Evolutionary conservation across 805 yeast genomes (phyloP), one percentile per base, ranked within the genome.

Genomic region (Sungouiozyma ichnusensis): DNA sequence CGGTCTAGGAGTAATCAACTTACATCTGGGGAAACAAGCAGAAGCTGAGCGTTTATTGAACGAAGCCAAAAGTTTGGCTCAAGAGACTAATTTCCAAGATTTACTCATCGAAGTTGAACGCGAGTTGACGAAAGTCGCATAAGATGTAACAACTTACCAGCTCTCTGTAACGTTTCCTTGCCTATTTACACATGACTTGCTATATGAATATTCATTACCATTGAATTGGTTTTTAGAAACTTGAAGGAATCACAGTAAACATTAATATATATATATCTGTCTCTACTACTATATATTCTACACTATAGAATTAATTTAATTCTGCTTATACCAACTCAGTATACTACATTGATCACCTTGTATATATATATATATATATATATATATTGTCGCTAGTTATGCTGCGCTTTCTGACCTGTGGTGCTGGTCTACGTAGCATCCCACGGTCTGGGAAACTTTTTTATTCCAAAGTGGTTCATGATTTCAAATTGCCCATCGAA

Each of bases 1-100:
- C 54, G 92, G 94, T 0, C 65, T 84, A 17, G 96, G 95, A 2
- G 92, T 86, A 3, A 72, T 85, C 6, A 69, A 75, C 33, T 61
- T 79, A 19, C 83, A 83, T 51, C 52, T 66, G 36, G 72, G 77
- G 1, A 64, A 79, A 14, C 66, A 71, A 44, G 68, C 65, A 2
- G 58, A 67, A 38, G 85, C 94, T 0, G 72, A 72, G 44, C 64
- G 74, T 20, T 63, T 73, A 19, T 65, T 86, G 38, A 63, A 78
- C 2, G 85, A 81, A 53, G 76, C 94, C 0, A 68, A 82, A 32
- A 68, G 74, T 17, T 65, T 85, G 38, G 85, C 92, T 2, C 66
- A 71, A 48, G 78, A 77, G 9, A 68, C 79, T 45, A 78, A 77
- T 3, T 74, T 80, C 49, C 65, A 66, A 14, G 81, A 77, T 17